A percentile compares a stretch with the other conserved stretches of the same genome.
These are phyloP conservation scores for Claviceps capensis DNA, from an alignment of 2,329 filamentous ascomycete genomes.

Conservation along the genomic window DNA sequence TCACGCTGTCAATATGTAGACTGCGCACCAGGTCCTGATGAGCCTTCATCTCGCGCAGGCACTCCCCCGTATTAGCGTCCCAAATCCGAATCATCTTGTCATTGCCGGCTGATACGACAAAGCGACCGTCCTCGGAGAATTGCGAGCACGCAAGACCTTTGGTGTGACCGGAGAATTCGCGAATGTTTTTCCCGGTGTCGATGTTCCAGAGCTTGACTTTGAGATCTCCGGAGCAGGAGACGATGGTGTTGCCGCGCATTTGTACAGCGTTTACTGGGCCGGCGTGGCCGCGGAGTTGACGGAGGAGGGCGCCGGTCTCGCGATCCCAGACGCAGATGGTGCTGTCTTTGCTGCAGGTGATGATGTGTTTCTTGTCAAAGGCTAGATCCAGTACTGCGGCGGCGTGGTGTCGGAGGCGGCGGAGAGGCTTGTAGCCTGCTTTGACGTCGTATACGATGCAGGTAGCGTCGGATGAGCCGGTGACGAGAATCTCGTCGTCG, in stretches of 20 bases:
- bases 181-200: slow-evolving; percentile 72
- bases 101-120: slow-evolving; percentile 86
- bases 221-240: slow-evolving; percentile 89
- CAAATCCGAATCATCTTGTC: slow-evolving; percentile 94
- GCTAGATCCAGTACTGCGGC: slow-evolving; percentile 89
- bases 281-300: slow-evolving; percentile 69
- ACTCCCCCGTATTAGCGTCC: slow-evolving; percentile 80
- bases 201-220: slow-evolving; percentile 93
- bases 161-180: slow-evolving; percentile 80
- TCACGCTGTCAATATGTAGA: slow-evolving; percentile 78
- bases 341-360: slow-evolving; percentile 93
- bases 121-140: slow-evolving; percentile 88
- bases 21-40: slow-evolving; percentile 80
- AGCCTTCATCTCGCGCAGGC: slow-evolving; percentile 66
- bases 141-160: slow-evolving; percentile 92
- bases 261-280: slow-evolving; percentile 96
- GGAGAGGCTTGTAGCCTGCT: slow-evolving; percentile 64
- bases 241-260: slow-evolving; percentile 80
- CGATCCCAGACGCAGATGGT: slow-evolving; percentile 94
- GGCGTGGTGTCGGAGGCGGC: slow-evolving; percentile 62
- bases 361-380: slow-evolving; percentile 82
- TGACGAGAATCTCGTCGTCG: slow-evolving; percentile 84
- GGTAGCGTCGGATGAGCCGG: slow-evolving; percentile 81
- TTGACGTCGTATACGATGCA: slow-evolving; percentile 86
- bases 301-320: slow-evolving; percentile 58